Evolutionary conservation across 768 basidiomycete genomes (phyloP).

Genomic region (Tylopilus sp.): DNA sequence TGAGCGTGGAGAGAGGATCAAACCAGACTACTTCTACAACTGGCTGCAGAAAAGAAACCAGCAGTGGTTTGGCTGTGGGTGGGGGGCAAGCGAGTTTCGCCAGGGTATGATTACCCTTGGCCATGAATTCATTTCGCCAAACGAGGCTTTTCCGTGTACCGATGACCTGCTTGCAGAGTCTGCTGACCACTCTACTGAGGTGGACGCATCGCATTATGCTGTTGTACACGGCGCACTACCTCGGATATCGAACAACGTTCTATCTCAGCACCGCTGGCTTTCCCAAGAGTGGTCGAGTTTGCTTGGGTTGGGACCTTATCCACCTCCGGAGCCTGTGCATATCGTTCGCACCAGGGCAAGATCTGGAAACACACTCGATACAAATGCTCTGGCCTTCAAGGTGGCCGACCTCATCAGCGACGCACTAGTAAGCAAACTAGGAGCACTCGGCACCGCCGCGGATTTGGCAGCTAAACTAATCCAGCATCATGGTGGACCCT

Average conservation of each 20-base stretch:
- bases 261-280: neutral
- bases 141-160: neutral
- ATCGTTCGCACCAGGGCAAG: neutral
- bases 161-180: constrained; percentile 1
- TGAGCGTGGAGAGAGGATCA: neutral
- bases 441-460: neutral
- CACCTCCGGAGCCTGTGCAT: neutral
- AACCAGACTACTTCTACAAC: neutral
- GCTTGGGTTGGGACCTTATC: constrained; percentile 1
- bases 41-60: neutral
- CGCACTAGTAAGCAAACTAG: neutral
- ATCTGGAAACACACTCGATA: neutral
- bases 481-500: neutral
- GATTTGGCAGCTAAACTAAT: neutral
- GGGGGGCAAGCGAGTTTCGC: constrained; percentile 1
- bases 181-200: neutral
- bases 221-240: neutral
- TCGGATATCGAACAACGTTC: neutral
- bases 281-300: constrained; percentile 1
- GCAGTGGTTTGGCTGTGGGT: neutral
- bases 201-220: constrained; percentile 1
- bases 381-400: neutral
- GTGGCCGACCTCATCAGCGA: neutral
- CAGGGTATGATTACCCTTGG: constrained; percentile 5
- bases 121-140: neutral